A percentile compares a stretch with the other conserved stretches of the same genome.
phyloP scores from a whole-genome alignment of 495 filamentous ascomycete species.

The Xylaria venustula region DNA sequence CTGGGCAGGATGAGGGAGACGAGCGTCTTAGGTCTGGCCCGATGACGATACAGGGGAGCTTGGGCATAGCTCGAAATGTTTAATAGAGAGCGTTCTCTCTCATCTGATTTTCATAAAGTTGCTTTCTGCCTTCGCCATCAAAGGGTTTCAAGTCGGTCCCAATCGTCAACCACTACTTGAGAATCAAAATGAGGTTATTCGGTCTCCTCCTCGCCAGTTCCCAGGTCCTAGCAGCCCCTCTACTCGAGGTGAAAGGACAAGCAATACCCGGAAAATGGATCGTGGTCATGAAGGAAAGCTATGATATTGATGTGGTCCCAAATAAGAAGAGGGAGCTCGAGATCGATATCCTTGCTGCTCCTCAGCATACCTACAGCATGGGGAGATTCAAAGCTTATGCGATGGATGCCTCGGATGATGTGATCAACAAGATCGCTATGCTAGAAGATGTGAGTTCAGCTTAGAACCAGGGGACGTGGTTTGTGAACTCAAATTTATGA shows the following conservation, averaged over 20 bases:
- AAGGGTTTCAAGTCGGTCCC: not conserved
- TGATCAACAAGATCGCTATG: slow-evolving; percentile 39
- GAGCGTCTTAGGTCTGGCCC: not conserved
- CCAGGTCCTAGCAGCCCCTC: slow-evolving; percentile 28
- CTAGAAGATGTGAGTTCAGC: slow-evolving; percentile 36
- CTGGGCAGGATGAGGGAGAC: not conserved
- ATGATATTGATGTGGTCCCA: slow-evolving; percentile 14
- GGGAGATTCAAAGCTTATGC: slow-evolving; percentile 44
- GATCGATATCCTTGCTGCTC: slow-evolving; percentile 17
- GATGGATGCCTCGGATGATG: slow-evolving; percentile 29
- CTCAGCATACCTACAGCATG: slow-evolving; percentile 38
- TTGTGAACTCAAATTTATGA: too few relatives aligned
- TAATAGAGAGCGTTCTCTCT: not conserved
- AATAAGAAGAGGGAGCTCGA: slow-evolving; percentile 21
- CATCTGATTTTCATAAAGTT: not conserved
- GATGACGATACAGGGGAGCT: not conserved
- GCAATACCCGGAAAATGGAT: slow-evolving; percentile 54
- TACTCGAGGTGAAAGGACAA: slow-evolving; percentile 31
- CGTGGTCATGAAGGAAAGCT: slow-evolving; percentile 49
- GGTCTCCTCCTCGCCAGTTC: slow-evolving; percentile 16
- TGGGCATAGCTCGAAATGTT: not conserved
- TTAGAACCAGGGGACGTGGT: too few relatives aligned
- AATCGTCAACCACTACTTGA: not conserved
- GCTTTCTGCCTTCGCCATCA: not conserved
- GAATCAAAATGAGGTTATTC: slow-evolving; percentile 28